Evolutionary conservation across 163 green algal genomes (phyloP).

Genomic region (Scenedesmus sp.): DNA sequence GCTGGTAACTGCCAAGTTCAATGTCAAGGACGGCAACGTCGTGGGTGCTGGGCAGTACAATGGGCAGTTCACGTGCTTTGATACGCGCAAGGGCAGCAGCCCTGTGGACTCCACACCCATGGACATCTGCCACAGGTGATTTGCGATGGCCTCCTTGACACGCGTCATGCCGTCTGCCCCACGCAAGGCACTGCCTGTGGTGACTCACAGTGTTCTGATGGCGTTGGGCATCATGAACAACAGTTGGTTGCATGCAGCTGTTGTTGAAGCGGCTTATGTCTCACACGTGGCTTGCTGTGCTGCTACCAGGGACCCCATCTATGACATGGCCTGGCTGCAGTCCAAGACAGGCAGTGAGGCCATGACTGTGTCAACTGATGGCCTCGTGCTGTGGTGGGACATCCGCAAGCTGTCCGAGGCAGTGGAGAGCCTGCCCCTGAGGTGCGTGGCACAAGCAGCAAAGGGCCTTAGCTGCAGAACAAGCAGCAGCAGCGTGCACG

Average conservation of each 20-base stretch:
- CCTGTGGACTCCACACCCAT: slow-evolving; percentile 74
- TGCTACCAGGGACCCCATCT: slow-evolving; percentile 82
- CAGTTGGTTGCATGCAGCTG: neutral
- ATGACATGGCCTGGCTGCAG: slow-evolving; percentile 94
- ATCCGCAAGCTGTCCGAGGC: slow-evolving; percentile 87
- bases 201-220: neutral
- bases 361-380: slow-evolving; percentile 86
- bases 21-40: slow-evolving; percentile 80
- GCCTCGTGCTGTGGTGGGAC: slow-evolving; percentile 92
- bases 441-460: slow-evolving; percentile 20
- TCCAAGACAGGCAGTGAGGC: slow-evolving; percentile 94
- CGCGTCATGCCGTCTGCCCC: neutral
- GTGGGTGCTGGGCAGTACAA: slow-evolving; percentile 91
- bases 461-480: no score
- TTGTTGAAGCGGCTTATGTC: neutral
- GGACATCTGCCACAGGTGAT: slow-evolving; percentile 73
- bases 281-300: neutral
- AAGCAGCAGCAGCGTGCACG: neutral
- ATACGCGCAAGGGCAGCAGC: slow-evolving; percentile 82
- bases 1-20: slow-evolving; percentile 88
- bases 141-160: neutral
- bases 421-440: slow-evolving; percentile 81
- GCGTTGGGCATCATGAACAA: no score
- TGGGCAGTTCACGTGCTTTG: slow-evolving; percentile 90
- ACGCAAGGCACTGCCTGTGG: neutral